phyloP scores from a whole-genome alignment of 1,284 basidiomycete species.

The Cystobasidium slooffiae region DNA sequence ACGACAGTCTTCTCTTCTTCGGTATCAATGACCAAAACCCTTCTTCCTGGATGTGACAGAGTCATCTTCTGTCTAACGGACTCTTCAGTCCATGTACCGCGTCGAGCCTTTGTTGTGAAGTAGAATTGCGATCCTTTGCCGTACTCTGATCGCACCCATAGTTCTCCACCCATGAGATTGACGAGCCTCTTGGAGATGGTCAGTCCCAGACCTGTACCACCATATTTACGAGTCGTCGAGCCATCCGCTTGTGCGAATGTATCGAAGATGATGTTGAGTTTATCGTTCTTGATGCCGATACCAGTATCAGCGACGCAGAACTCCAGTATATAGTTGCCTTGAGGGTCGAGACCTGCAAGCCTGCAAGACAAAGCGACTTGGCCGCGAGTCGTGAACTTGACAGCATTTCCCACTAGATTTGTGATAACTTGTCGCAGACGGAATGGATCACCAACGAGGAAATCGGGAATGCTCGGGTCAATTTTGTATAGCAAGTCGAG shows the following conservation, averaged over 20 bases:
- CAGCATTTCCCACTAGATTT: slow-evolving; percentile 88
- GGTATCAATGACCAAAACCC: slow-evolving; percentile 87
- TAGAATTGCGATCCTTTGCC: slow-evolving; percentile 94
- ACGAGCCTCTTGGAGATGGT: slow-evolving; percentile 75
- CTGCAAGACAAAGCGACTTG: slow-evolving; percentile 89
- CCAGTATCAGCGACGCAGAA: slow-evolving; percentile 98
- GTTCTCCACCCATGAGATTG: slow-evolving; percentile 95
- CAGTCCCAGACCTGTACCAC: slow-evolving; percentile 95
- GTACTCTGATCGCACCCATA: slow-evolving; percentile 94
- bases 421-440: slow-evolving; percentile 88
- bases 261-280: slow-evolving; percentile 97
- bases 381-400: slow-evolving; percentile 84
- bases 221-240: slow-evolving; percentile 74
- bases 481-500: slow-evolving; percentile 96
- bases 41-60: slow-evolving; percentile 62
- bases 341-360: slow-evolving; percentile 67
- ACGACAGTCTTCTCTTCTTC: slow-evolving; percentile 76
- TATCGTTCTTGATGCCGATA: slow-evolving; percentile 98
- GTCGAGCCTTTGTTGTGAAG: slow-evolving; percentile 78
- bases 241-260: slow-evolving; percentile 98
- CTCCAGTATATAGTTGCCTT: slow-evolving; percentile 83
- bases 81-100: slow-evolving; percentile 50
- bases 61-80: slow-evolving; percentile 52
- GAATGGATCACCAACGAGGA: slow-evolving; percentile 94
- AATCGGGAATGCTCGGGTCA: slow-evolving; percentile 93